phyloP scores from a whole-genome alignment of 2,329 filamentous ascomycete species.

The Corynespora cassiicola region DNA sequence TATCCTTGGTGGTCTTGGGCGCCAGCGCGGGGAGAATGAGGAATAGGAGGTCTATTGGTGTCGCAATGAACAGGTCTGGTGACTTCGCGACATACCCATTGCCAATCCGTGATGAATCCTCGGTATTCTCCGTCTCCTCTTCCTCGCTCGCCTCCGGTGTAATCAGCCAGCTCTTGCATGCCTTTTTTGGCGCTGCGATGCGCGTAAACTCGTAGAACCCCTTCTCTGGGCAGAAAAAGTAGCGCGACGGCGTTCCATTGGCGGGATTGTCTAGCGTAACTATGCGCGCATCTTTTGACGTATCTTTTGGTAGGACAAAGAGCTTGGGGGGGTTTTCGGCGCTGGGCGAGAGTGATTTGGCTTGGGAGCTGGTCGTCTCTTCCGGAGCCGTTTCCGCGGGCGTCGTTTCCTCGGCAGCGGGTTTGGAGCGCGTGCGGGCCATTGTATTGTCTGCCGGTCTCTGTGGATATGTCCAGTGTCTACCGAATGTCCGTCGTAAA shows the following conservation, averaged over 20 bases:
- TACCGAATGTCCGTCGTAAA: background rate
- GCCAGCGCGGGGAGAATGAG: conserved; percentile 76
- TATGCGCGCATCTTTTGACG: conserved; percentile 61
- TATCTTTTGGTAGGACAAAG: conserved; percentile 63
- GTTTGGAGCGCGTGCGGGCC: conserved; percentile 45
- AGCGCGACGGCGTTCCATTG: conserved; percentile 56
- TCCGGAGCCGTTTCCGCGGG: conserved; percentile 23
- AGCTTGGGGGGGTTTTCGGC: conserved; percentile 56
- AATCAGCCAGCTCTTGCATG: conserved; percentile 63
- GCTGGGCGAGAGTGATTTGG: conserved; percentile 42
- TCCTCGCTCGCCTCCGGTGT: conserved; percentile 20
- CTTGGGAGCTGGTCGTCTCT: conserved; percentile 24
- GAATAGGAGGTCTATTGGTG: conserved; percentile 84
- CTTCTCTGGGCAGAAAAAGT: conserved; percentile 64
- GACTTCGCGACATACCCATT: conserved; percentile 67
- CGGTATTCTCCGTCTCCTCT: conserved; percentile 8
- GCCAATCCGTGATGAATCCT: conserved; percentile 17
- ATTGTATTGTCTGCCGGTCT: too few relatives aligned
- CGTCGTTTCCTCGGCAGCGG: conserved; percentile 22
- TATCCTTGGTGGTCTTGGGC: conserved; percentile 52
- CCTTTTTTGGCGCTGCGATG: conserved; percentile 58
- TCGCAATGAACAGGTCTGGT: conserved; percentile 82
- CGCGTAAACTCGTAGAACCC: conserved; percentile 69
- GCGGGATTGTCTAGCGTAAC: conserved; percentile 63
- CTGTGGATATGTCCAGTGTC: too few relatives aligned